These are phyloP conservation scores for Candida tetrigidarum DNA, from an alignment of 1,139 yeast species.

Conservation along the genomic window DNA sequence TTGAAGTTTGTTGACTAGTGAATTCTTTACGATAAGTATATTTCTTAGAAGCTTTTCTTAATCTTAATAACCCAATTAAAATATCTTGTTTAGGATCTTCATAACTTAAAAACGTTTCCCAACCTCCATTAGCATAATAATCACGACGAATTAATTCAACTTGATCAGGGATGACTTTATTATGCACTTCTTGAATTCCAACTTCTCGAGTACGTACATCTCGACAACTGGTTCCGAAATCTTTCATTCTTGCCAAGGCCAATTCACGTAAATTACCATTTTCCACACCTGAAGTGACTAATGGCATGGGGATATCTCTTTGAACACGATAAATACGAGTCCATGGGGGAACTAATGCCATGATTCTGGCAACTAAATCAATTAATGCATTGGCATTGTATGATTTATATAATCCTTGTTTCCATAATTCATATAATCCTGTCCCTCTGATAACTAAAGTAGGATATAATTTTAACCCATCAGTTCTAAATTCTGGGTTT, in stretches of 20 bases:
- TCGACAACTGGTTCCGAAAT: conserved; percentile 93
- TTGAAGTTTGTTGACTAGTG: conserved; percentile 80
- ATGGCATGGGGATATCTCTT: conserved; percentile 99
- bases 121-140: conserved; percentile 97
- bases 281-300: conserved; percentile 97
- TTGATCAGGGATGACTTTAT: conserved; percentile 96
- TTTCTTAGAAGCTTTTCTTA: conserved; percentile 87
- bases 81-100: conserved; percentile 99
- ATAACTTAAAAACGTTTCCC: conserved; percentile 97
- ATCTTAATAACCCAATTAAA: conserved; percentile 84
- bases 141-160: conserved; percentile 95
- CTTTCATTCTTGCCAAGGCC: conserved; percentile 97
- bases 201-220: conserved; percentile 99
- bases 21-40: conserved; percentile 92
- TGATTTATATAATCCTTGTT: conserved; percentile 90
- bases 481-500: conserved; percentile 96
- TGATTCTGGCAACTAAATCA: conserved; percentile 91
- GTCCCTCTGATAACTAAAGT: conserved; percentile 98
- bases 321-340: conserved; percentile 98
- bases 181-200: conserved; percentile 98
- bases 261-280: conserved; percentile 96
- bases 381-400: conserved; percentile 94
- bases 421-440: conserved; percentile 97
- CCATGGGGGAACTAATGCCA: conserved; percentile 99
- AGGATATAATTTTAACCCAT: conserved; percentile 94